Percentiles rank a stretch among this genome's conserved stretches.
Conservation (phyloP, 1,284 basidiomycete genomes). For the Leccinum pachyderme region DNA sequence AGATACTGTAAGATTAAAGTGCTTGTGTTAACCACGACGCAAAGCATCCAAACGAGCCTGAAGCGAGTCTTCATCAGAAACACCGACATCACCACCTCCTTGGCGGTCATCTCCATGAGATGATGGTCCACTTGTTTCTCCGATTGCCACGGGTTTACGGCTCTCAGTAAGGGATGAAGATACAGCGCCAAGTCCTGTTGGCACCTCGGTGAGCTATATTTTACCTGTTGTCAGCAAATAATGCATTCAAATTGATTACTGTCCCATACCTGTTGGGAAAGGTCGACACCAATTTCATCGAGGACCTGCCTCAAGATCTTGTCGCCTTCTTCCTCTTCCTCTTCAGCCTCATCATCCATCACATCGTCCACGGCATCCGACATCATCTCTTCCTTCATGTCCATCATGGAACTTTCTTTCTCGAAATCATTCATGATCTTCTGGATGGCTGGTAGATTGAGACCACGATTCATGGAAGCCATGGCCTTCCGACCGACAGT, state of each 20-base stretch:
- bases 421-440: slow-evolving; percentile 98
- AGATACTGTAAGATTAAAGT: slow-evolving; percentile 1
- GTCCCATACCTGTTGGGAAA: slow-evolving; percentile 81
- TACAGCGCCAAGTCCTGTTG: slow-evolving; percentile 61
- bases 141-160: slow-evolving; percentile 79
- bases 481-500: slow-evolving; percentile 68
- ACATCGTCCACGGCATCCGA: slow-evolving; percentile 97
- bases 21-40: slow-evolving; percentile 49
- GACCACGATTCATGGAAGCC: slow-evolving; percentile 95
- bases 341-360: slow-evolving; percentile 92
- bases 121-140: slow-evolving; percentile 53
- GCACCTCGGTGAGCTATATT: slow-evolving; percentile 77
- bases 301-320: slow-evolving; percentile 95
- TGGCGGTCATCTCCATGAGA: slow-evolving; percentile 36
- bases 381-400: slow-evolving; percentile 99
- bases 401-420: slow-evolving; percentile 96
- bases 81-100: slow-evolving; percentile 39
- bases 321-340: slow-evolving; percentile 95
- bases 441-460: slow-evolving; percentile 94
- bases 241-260: slow-evolving; percentile 1
- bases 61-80: slow-evolving; percentile 83
- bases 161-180: slow-evolving; percentile 62
- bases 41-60: slow-evolving; percentile 86
- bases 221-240: slow-evolving; percentile 7
- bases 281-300: slow-evolving; percentile 93